phyloP scores from a whole-genome alignment of 208 protist genomes.

The Trypanosoma scelopori region DNA sequence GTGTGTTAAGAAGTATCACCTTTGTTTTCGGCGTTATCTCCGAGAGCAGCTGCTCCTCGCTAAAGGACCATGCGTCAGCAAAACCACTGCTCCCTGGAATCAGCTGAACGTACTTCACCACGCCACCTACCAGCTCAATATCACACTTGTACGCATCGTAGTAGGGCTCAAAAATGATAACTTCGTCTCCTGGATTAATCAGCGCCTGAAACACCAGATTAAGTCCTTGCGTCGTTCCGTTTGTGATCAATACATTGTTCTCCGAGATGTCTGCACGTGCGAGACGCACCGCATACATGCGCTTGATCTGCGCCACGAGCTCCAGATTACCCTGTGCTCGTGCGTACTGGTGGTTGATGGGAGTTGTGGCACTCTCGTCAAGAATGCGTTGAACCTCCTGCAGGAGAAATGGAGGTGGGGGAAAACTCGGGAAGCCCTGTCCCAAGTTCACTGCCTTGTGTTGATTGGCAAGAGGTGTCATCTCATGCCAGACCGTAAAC shows the following conservation, averaged over 20 bases:
- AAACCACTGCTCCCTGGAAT: slow-evolving; percentile 35
- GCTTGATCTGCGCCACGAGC: slow-evolving; percentile 64
- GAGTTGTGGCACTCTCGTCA: slow-evolving; percentile 32
- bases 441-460: slow-evolving; percentile 91
- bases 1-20: slow-evolving; percentile 91
- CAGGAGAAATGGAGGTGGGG: slow-evolving; percentile 67
- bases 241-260: slow-evolving; percentile 69
- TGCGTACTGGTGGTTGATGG: slow-evolving; percentile 86
- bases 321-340: slow-evolving; percentile 57
- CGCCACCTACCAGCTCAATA: slow-evolving; percentile 65
- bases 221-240: slow-evolving; percentile 86
- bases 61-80: slow-evolving; percentile 55
- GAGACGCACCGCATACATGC: slow-evolving; percentile 63
- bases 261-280: slow-evolving; percentile 38
- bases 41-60: slow-evolving; percentile 48
- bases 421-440: slow-evolving; percentile 90
- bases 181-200: slow-evolving; percentile 89
- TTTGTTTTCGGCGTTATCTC: slow-evolving; percentile 80
- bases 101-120: slow-evolving; percentile 74
- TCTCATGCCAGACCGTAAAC: slow-evolving; percentile 73
- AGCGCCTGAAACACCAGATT: slow-evolving; percentile 76
- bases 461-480: slow-evolving; percentile 84
- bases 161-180: slow-evolving; percentile 92
- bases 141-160: slow-evolving; percentile 89
- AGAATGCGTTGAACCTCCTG: slow-evolving; percentile 54